Evolutionary conservation across 1,284 basidiomycete species (phyloP).

Genomic region (Trichosporon asahii): DNA sequence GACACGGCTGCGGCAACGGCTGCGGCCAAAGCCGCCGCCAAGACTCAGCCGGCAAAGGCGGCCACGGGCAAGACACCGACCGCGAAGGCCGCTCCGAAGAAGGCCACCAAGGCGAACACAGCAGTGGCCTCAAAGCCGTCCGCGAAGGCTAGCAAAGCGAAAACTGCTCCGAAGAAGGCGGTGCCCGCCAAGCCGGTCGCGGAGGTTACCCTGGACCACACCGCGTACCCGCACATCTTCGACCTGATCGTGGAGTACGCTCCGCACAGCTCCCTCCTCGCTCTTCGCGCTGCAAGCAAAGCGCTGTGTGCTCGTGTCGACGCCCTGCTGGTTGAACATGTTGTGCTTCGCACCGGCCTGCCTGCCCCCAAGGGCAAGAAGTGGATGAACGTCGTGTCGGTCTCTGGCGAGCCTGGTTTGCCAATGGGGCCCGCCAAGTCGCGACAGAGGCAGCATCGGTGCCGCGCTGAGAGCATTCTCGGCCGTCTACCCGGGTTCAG

Average conservation of each 20-base stretch:
- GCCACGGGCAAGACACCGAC: not conserved
- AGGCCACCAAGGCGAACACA: not conserved
- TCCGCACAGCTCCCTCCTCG: not conserved
- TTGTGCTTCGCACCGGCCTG: not conserved
- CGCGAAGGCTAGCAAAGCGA: not conserved
- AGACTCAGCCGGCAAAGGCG: not conserved
- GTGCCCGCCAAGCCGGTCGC: not conserved
- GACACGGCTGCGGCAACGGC: not conserved
- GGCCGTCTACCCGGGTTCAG: not conserved
- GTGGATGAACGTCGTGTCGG: not conserved
- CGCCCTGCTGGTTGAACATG: not conserved
- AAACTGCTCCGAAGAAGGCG: not conserved
- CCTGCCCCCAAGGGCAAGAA: not conserved
- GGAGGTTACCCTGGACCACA: constrained; percentile 5
- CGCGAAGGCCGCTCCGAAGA: not conserved
- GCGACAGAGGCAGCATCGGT: not conserved
- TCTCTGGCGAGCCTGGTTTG: not conserved
- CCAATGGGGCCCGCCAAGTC: not conserved
- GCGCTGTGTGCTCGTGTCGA: constrained; percentile 8
- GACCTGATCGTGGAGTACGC: constrained; percentile 1
- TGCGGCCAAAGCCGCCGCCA: not conserved
- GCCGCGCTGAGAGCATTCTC: not conserved
- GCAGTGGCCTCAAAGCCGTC: not conserved
- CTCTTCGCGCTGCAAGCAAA: constrained; percentile 2
- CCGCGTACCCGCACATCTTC: constrained; percentile 14